Evolutionary conservation across 805 yeast species (phyloP), one percentile per base, ranked within the genome.

Genomic region (Pichia membranifaciens): DNA sequence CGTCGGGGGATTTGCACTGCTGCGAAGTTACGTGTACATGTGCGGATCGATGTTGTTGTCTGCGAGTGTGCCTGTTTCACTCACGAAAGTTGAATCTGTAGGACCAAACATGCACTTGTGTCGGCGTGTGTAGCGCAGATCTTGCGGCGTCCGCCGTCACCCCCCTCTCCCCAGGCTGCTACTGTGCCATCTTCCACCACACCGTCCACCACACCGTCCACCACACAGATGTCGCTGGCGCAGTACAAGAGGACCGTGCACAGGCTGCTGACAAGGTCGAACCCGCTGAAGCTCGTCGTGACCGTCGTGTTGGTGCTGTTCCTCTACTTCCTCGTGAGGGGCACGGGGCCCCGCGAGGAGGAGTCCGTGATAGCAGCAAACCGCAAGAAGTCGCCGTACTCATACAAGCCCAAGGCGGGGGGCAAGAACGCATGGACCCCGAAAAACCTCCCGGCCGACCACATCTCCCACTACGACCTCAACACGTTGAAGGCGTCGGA

Each of bases 381-480:
- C 21, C 36, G 49, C 15, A 22, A 42, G 25, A 43, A 47, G 35
- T 57, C 62, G 21, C 58, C 59, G 3, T 61, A 62, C 45, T 65
- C 56, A 59, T 73, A 74, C 41, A 75, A 74, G 53, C 78, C 78
- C 60, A 61, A 63, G 49, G 67, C 68, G 43, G 21, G 5, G 9
- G 20, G n/a, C 13, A 29, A 21, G 8, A 38, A 42, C 2, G 32
- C 34, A 17, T 70, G 77, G 40, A 73, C 80, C 48, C 80, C 87
- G 52, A 74, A 79, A 56, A 78, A 78, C 59, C 61, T 79, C 45
- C 86, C 87, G 21, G 76, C 77, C 43, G 84, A 84, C 58, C 93
- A 85, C 61, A 84, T 86, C 52, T 75, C 85, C 34, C 95, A 86
- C 60, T 87, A 84, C 61, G 88, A 91, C 66, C 74, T 93, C 71